Conservation (phyloP, 1,284 basidiomycete species). For the Mycena sp. region DNA sequence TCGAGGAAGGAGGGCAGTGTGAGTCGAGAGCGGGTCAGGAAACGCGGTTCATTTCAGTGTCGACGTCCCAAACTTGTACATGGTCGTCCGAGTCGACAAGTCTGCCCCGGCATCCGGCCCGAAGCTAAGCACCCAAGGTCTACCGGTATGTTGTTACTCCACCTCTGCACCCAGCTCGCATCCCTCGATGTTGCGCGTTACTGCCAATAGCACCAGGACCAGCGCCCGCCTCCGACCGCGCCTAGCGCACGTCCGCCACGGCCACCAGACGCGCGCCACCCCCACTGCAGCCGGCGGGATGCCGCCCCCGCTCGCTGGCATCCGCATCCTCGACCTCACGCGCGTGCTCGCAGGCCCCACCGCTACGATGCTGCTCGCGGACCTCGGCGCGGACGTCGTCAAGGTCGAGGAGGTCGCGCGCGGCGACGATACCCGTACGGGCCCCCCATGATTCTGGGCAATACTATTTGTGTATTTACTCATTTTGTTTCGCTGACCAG, state of each 20-base stretch:
- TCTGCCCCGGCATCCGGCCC: no score
- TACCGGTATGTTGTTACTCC: no score
- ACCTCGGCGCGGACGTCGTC: slow-evolving; percentile 91
- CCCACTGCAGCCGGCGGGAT: slow-evolving; percentile 65
- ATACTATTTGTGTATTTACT: no score
- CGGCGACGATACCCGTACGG: slow-evolving; percentile 90
- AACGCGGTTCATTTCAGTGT: no score
- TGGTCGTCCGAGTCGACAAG: no score
- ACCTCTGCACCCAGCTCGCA: no score
- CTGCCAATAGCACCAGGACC: not conserved
- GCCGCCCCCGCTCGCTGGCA: slow-evolving; percentile 80
- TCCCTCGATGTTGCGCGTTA: no score
- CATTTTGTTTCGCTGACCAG: slow-evolving; percentile 53
- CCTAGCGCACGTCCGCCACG: slow-evolving; percentile 3
- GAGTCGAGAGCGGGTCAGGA: no score
- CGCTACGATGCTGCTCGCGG: slow-evolving; percentile 89
- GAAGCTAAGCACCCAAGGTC: no score
- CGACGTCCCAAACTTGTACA: no score
- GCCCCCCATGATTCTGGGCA: no score
- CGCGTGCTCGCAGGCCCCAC: slow-evolving; percentile 92
- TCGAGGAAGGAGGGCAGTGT: no score
- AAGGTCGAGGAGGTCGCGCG: slow-evolving; percentile 85
- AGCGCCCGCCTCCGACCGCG: not conserved
- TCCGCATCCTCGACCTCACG: slow-evolving; percentile 88
- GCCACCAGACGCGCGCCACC: slow-evolving; percentile 18